Base-by-base conservation (phyloP, 1,139 yeast genomes). In the Yamadazyma conglobata region DNA sequence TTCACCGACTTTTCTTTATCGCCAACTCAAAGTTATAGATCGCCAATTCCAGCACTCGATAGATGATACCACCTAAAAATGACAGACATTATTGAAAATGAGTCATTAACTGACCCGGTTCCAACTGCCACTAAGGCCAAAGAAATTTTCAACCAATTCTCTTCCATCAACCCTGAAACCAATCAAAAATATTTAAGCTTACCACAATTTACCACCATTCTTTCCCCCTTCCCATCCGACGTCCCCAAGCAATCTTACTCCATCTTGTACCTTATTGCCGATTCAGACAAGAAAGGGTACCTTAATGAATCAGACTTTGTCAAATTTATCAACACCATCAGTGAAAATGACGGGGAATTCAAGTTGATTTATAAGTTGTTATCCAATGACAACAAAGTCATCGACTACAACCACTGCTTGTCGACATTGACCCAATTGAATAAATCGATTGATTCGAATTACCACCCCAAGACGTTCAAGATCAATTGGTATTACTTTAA, bases 211-310 rank as follows among this genome's bases (percentile, higher is more conserved):
- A 55, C 61, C 25, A 52, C 64, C 26, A 52, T 68, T 31, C 54
- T 68, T 39, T 55, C 72, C 13, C 74, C 74, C 9, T 66, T 64
- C 41, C 58, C 60, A 24, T 49, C 61, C 22, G 74, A 68, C 44
- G 51, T 67, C 27, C 68, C 71, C 9, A 58, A 52, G 31, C 58
- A 58, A 28, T 50, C 70, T 6, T 66, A 57, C 36, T 56, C 72
- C 3, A 54, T 82, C 38, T 71, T 82, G 32, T 82, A 78, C 47
- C 63, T 80, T 33, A 70, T 81, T 22, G 78, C 86, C 15, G 91
- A 82, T 51, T 65, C 67, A 34, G 69, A 70, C 25, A 64, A 66
- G 36, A 80, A 79, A 46, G 89, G 89, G 2, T 79, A 66, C 42
- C 58, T 82, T 29, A 69, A 70, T 24, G 70, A 76, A 28, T 49